These are phyloP conservation scores for Ogataea paradorogensis DNA, from an alignment of 805 yeast species.

Conservation along the genomic window DNA sequence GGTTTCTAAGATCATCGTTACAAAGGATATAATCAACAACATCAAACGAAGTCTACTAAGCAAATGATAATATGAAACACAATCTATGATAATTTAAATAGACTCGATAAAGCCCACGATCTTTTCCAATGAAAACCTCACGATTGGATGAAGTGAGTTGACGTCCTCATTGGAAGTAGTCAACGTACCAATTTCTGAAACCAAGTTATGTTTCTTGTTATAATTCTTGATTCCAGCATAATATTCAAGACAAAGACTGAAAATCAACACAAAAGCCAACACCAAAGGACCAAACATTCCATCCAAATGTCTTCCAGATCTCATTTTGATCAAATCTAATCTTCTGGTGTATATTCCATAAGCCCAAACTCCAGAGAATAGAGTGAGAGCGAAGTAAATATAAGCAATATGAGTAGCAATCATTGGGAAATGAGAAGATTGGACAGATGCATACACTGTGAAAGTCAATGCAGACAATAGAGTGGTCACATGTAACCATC, in stretches of 20 bases:
- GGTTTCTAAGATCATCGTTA: slow-evolving; percentile 14
- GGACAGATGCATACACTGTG: slow-evolving; percentile 73
- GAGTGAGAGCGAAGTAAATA: slow-evolving; percentile 72
- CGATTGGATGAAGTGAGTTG: slow-evolving; percentile 27
- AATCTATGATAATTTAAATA: slow-evolving; percentile 9
- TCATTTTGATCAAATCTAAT: slow-evolving; percentile 65
- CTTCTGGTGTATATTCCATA: slow-evolving; percentile 72
- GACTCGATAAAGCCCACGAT: slow-evolving; percentile 26
- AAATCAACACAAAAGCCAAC: slow-evolving; percentile 64
- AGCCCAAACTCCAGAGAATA: slow-evolving; percentile 89
- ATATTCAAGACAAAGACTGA: slow-evolving; percentile 71
- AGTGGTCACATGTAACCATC: slow-evolving; percentile 91
- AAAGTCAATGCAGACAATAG: slow-evolving; percentile 83
- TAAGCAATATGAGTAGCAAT: slow-evolving; percentile 73
- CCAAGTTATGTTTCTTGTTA: slow-evolving; percentile 22
- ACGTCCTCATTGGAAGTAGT: slow-evolving; percentile 16
- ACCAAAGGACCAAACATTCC: slow-evolving; percentile 86
- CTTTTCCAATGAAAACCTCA: slow-evolving; percentile 23
- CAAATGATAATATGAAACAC: slow-evolving; percentile 1
- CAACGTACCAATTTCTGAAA: neutral
- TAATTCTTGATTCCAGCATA: slow-evolving; percentile 53
- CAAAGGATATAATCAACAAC: slow-evolving; percentile 26
- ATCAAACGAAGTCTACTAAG: slow-evolving; percentile 26
- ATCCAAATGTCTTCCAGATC: slow-evolving; percentile 87
- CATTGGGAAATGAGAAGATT: slow-evolving; percentile 57